Evolutionary conservation across 1,284 basidiomycete genomes (phyloP), one percentile per base, ranked within the genome.

Genomic region (Naganishia sp.): DNA sequence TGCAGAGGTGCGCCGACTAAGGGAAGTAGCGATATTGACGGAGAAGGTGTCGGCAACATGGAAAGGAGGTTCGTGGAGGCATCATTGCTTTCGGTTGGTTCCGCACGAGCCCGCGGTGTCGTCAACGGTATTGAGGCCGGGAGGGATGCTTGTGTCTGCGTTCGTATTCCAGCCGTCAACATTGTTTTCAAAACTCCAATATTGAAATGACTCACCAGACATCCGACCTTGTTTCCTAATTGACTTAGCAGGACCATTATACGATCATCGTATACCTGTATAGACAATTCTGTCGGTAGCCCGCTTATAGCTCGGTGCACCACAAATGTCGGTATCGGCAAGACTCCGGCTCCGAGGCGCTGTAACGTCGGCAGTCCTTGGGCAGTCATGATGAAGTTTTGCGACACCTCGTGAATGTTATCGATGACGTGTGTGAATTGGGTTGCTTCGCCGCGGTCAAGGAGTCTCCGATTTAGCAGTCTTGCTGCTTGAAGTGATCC

Each of bases 191-290:
- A 5, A 18, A 13, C 45, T n/a, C 18, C 17, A 46, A 46, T 46
- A 9, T 2, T 21, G 18, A 18, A 21, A 31, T 52, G 45, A 80
- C 81, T 74, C 75, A 94, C 90, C 80, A 96, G 75, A 74, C 84
- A 88, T 64, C 92, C 93, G 15, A 94, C 87, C 84, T 92, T 93
- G 35, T 90, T 90, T 54, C 73, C 77, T 62, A 90, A 72, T 78
- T 95, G 94, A 1, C 92, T 92, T 60, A 96, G 83, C 32, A 94
- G 81, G 21, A 95, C 86, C 23, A 96, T 80, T 10, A 87, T 81
- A 45, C 90, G 84, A 79, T 96, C 93, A 58, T 85, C 85, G 75
- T 87, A 95, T 0, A 82, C 80, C 72, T 94, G 90, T 2, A 94
- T 76, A 39, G 93, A 70, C 17, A 94, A 79, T 67, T 94, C 88